Percentiles rank a stretch among this genome's conserved stretches.
Evolutionary conservation across 371 early-diverging fungal species (phyloP).

Genomic region (Thermomucor indicae-seudaticae): DNA sequence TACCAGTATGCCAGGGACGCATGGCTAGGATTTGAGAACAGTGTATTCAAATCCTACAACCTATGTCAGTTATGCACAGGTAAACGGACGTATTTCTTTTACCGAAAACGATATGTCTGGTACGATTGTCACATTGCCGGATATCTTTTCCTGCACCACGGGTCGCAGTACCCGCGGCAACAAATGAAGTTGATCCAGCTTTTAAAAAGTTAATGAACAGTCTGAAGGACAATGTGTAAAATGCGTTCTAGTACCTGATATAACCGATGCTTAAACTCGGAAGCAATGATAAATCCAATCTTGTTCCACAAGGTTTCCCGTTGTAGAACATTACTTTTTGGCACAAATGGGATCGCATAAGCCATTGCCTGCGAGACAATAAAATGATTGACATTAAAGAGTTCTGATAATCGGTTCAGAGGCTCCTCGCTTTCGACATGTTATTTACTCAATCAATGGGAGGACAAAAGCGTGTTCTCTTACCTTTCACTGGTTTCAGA

Average conservation of each 20-base stretch:
- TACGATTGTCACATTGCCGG: constrained; percentile 66
- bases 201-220: neutral
- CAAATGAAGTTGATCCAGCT: constrained; percentile 57
- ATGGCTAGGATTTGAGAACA: constrained; percentile 79
- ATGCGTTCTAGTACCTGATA: constrained; percentile 41
- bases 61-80: neutral
- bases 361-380: constrained; percentile 73
- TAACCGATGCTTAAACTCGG: constrained; percentile 59
- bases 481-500: constrained; percentile 49
- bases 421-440: constrained; percentile 53
- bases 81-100: constrained; percentile 4
- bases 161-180: constrained; percentile 55
- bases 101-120: constrained; percentile 47
- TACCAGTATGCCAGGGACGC: constrained; percentile 67
- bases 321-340: constrained; percentile 49
- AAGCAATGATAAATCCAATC: constrained; percentile 44
- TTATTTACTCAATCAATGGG: neutral
- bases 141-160: constrained; percentile 59
- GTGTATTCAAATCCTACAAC: constrained; percentile 56
- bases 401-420: constrained; percentile 57
- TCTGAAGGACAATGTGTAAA: neutral
- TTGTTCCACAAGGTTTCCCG: constrained; percentile 38
- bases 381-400: constrained; percentile 76
- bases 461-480: neutral
- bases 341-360: constrained; percentile 61